Conservation (phyloP, 2,329 filamentous ascomycete species). For the Mycogone perniciosa region DNA sequence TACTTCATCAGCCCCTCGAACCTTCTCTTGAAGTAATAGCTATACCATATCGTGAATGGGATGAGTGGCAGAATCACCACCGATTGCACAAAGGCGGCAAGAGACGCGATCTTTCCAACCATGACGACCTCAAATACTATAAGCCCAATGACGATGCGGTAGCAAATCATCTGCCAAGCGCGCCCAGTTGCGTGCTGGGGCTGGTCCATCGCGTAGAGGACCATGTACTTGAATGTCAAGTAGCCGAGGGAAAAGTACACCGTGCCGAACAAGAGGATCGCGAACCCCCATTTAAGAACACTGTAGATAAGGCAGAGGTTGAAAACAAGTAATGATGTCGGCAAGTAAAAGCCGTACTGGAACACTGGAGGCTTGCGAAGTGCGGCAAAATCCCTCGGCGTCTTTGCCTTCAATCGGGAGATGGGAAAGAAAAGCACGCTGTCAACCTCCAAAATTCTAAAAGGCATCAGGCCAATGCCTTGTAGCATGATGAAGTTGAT, state of each 20-base stretch:
- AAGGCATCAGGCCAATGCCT: slow-evolving; percentile 86
- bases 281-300: slow-evolving; percentile 70
- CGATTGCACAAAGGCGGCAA: slow-evolving; percentile 66
- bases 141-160: slow-evolving; percentile 78
- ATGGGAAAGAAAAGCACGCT: slow-evolving; percentile 79
- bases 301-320: slow-evolving; percentile 96
- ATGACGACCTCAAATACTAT: slow-evolving; percentile 88
- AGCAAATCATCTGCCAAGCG: slow-evolving; percentile 95
- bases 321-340: slow-evolving; percentile 85
- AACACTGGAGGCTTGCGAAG: slow-evolving; percentile 78
- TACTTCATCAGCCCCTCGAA: slow-evolving; percentile 88
- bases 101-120: slow-evolving; percentile 74
- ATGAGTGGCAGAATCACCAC: slow-evolving; percentile 70
- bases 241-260: slow-evolving; percentile 79
- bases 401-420: slow-evolving; percentile 69
- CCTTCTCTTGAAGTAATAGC: slow-evolving; percentile 69
- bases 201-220: slow-evolving; percentile 97
- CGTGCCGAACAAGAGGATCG: slow-evolving; percentile 74
- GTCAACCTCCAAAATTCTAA: slow-evolving; percentile 85
- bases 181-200: slow-evolving; percentile 88
- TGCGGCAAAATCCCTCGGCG: slow-evolving; percentile 82
- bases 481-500: slow-evolving; percentile 92
- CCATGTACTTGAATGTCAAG: slow-evolving; percentile 93
- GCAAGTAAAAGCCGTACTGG: slow-evolving; percentile 93
- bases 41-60: slow-evolving; percentile 80